phyloP scores from a whole-genome alignment of 139 green algal species.

The Chlamydomonas urium region DNA sequence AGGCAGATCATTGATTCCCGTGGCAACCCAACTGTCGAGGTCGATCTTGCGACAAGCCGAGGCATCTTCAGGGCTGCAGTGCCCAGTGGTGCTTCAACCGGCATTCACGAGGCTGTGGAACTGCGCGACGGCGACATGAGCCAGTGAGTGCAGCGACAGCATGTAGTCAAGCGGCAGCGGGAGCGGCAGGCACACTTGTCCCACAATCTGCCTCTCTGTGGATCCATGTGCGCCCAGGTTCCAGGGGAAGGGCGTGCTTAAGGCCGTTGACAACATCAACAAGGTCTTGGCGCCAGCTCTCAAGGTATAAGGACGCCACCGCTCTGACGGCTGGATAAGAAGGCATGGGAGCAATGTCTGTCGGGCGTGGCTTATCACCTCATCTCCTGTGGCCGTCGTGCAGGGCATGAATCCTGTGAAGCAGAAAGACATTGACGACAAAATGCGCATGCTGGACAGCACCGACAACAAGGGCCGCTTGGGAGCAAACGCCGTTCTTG shows the following conservation, averaged over 20 bases:
- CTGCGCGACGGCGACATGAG: constrained; percentile 88
- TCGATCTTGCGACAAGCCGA: constrained; percentile 79
- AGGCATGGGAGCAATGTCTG: no score
- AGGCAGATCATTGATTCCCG: constrained; percentile 96
- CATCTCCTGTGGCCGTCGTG: no score
- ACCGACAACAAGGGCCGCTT: constrained; percentile 97
- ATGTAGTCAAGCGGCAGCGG: no score
- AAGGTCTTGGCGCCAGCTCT: constrained; percentile 85
- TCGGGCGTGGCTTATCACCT: no score
- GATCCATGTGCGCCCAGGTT: constrained; percentile 59
- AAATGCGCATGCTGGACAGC: constrained; percentile 95
- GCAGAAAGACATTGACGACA: constrained; percentile 85
- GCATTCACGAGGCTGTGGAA: constrained; percentile 97
- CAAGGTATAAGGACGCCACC: no score
- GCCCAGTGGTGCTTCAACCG: constrained; percentile 90
- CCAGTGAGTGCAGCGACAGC: no score
- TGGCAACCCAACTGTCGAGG: constrained; percentile 96
- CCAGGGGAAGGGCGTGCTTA: constrained; percentile 93
- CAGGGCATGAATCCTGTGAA: constrained; percentile 87
- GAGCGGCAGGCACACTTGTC: no score
- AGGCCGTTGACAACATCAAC: constrained; percentile 97
- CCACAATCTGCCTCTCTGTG: no score
- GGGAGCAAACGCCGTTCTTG: constrained; percentile 98
- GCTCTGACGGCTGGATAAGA: no score
- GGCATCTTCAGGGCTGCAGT: constrained; percentile 89